phyloP scores from a whole-genome alignment of 352 stramenopile genomes.

The Thraustochytrium striatum region DNA sequence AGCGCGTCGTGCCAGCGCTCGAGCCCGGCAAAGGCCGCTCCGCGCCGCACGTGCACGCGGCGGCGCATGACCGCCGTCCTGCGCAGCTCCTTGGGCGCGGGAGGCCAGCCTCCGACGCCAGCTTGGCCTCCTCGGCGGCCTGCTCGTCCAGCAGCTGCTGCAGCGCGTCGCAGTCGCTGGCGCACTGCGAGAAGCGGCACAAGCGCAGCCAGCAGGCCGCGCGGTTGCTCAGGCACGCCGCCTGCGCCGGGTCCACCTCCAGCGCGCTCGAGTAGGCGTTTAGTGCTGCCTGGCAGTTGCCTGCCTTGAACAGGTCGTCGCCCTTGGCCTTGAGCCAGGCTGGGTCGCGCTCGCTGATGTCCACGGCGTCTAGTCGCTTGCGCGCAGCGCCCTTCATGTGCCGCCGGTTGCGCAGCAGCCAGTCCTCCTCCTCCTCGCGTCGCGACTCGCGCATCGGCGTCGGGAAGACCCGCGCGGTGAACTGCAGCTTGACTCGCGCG shows the following conservation, averaged over 20 bases:
- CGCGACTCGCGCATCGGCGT: constrained; percentile 61
- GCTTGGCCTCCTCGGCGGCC: not conserved
- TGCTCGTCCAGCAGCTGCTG: not conserved
- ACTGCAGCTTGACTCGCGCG: constrained; percentile 52
- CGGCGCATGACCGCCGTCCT: constrained; percentile 13
- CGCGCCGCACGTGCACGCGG: constrained; percentile 48
- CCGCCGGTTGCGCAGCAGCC: constrained; percentile 58
- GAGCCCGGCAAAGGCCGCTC: constrained; percentile 16
- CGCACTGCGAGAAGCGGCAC: not conserved
- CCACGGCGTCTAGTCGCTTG: constrained; percentile 37
- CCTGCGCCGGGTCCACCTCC: constrained; percentile 41
- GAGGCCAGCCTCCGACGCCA: not conserved
- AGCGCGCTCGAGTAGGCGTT: constrained; percentile 53
- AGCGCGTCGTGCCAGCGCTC: constrained; percentile 36
- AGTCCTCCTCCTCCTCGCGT: constrained; percentile 58
- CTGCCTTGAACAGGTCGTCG: constrained; percentile 57
- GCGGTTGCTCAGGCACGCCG: constrained; percentile 37
- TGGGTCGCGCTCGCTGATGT: constrained; percentile 59
- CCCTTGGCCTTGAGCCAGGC: constrained; percentile 62
- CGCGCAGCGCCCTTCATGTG: constrained; percentile 51
- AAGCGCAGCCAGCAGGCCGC: constrained; percentile 46
- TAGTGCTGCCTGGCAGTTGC: constrained; percentile 51
- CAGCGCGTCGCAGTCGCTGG: constrained; percentile 38
- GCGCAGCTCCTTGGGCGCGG: constrained; percentile 38
- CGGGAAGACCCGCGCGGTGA: constrained; percentile 60